Base-by-base conservation (phyloP, 495 filamentous ascomycete genomes). In the Poronia punctata region DNA sequence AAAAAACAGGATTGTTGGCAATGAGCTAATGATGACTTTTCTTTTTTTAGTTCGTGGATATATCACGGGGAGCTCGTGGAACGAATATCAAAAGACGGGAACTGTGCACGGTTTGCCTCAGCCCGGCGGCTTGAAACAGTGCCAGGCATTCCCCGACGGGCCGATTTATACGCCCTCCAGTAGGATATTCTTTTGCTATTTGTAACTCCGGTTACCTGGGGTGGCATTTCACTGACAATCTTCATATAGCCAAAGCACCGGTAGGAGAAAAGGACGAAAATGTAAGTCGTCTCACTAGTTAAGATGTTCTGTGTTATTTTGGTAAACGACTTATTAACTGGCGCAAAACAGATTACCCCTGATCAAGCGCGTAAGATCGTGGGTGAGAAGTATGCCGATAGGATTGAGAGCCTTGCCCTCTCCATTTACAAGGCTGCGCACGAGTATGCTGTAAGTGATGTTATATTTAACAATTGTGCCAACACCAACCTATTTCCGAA, bases 401-500 rank as follows among this genome's bases (percentile, higher is more conserved):
- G 69, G 28, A 82, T 98, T 46, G 81, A 87, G 61, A 62, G 76
- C 14, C 68, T 94, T 7, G 77, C 83, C 7, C 53, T 96, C 22
- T 43, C 72, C 36, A 61, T 92, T 21, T 97, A 96, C 68, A 75
- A 75, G 41, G 67, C 74, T 37, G 88, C 84, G 3, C 71, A 76
- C 27, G 77, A 72, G 38, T 86, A 95, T 51, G 92, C 90, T 3
- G 66, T 69, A 9, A 74, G 79, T 46, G 74, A 79, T 8, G 89
- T 90, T 4, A 88, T 97, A 43, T 88, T 96, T 49, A 88, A 96
- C 38, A n/a, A n/a, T n/a, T n/a, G n/a, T n/a, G 90, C 88, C 10
- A 83, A 89, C 61, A 89, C 83, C 20, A 89, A 89, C 60, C 87
- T 90, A 56, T 85, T 89, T 56, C 29, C 29, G 6, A 11, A n/a